phyloP scores from a whole-genome alignment of 331 rosid genomes.

The Saraca asoca region DNA sequence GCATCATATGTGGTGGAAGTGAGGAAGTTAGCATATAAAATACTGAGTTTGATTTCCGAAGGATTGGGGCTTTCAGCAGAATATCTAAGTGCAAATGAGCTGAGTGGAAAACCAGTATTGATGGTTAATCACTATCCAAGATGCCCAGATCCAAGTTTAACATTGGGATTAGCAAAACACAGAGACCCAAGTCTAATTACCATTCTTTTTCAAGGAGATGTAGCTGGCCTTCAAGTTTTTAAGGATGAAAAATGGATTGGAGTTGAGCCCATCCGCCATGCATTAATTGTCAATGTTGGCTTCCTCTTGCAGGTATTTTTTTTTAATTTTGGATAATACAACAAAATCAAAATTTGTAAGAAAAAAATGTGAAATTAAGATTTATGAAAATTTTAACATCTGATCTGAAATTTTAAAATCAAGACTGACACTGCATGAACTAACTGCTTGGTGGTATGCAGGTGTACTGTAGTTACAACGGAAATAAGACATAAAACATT shows the following conservation, averaged over 20 bases:
- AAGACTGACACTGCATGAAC: too few species aligned
- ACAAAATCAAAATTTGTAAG: too few species aligned
- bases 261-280: slow-evolving; percentile 52
- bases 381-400: too few species aligned
- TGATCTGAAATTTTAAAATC: too few species aligned
- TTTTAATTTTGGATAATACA: too few species aligned
- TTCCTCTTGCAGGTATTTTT: slow-evolving; percentile 48
- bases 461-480: too few species aligned
- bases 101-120: slow-evolving; percentile 35
- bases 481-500: too few species aligned
- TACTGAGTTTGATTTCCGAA: background rate
- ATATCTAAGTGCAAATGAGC: slow-evolving; percentile 25
- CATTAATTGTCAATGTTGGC: slow-evolving; percentile 61
- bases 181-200: slow-evolving; percentile 59
- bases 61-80: background rate
- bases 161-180: slow-evolving; percentile 57
- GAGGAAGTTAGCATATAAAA: background rate
- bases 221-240: slow-evolving; percentile 59
- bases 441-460: too few species aligned
- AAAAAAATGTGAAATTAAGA: too few species aligned
- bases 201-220: slow-evolving; percentile 48
- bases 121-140: slow-evolving; percentile 53
- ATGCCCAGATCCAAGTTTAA: slow-evolving; percentile 64
- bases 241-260: slow-evolving; percentile 64
- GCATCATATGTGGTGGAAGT: background rate